Evolutionary conservation across 1,284 basidiomycete species (phyloP).

Genomic region (Exsudoporus floridanus): DNA sequence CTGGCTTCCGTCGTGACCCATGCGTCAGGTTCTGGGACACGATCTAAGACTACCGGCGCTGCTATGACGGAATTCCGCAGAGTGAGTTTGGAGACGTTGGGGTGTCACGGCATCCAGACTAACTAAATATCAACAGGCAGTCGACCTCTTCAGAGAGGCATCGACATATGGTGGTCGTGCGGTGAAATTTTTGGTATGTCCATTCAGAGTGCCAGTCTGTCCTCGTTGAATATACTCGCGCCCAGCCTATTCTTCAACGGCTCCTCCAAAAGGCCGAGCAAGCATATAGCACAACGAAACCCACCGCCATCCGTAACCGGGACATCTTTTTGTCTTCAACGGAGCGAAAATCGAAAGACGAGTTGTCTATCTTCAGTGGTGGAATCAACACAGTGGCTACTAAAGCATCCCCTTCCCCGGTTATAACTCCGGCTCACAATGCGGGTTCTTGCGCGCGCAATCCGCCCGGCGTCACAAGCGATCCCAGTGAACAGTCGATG

Average conservation of each 20-base stretch:
- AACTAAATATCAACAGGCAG: constrained; percentile 38
- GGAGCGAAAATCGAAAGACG: constrained; percentile 48
- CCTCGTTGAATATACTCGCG: background rate
- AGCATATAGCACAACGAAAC: constrained; percentile 47
- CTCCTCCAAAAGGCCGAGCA: constrained; percentile 61
- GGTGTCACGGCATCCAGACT: background rate
- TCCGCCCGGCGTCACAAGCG: background rate
- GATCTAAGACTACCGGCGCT: constrained; percentile 63
- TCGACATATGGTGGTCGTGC: constrained; percentile 61
- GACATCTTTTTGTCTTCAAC: constrained; percentile 58
- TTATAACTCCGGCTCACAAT: constrained; percentile 14
- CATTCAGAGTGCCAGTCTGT: background rate
- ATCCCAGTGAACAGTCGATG: background rate
- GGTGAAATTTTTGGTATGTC: constrained; percentile 61
- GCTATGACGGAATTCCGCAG: constrained; percentile 59
- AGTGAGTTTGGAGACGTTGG: constrained; percentile 21
- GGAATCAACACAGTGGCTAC: constrained; percentile 59
- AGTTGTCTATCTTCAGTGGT: constrained; percentile 72
- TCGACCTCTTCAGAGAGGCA: constrained; percentile 60
- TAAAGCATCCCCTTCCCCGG: constrained; percentile 32
- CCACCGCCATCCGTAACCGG: constrained; percentile 41
- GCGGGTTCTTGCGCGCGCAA: background rate
- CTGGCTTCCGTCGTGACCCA: constrained; percentile 68
- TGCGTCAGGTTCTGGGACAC: constrained; percentile 41
- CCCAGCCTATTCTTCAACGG: constrained; percentile 60